Evolutionary conservation across 2,329 filamentous ascomycete genomes (phyloP), one percentile per base, ranked within the genome.

Genomic region (Zopfia rhizophila): DNA sequence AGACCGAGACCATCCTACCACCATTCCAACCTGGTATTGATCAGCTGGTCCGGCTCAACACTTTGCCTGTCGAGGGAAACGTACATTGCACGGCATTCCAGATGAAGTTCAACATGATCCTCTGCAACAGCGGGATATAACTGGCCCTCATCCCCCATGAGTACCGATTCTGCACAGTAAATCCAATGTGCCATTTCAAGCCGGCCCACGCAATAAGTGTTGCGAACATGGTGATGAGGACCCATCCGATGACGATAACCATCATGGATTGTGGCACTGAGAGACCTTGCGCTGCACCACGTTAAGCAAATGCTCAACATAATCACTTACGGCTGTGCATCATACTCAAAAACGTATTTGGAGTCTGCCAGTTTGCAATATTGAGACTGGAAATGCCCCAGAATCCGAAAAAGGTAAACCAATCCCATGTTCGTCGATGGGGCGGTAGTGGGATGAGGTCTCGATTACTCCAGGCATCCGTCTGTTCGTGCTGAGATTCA

Each of bases 131-230:
- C 0, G 78, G 76, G 22, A 80, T 76, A 39, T 79, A 81, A 32
- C 74, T 76, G 2, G 71, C 78, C 21, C 74, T 67, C 61, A 80
- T 58, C 3, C 78, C 78, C 78, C 78, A 81, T 6, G 74, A 75
- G 51, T 71, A 79, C 5, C 78, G 69, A 51, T 78, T 79, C 55
- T 79, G 77, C 11, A 80, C 65, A 0, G 77, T 79, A 54, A 79
- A 76, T 40, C 78, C 78, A 44, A 81, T 75, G 53, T 81, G 78
- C 77, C 77, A 80, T 27, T 70, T 72, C 4, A 79, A 41, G 10
- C 78, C 78, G 16, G 72, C 74, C 75, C 76, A 78, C 7, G 74
- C 77, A 17, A 79, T 73, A 4, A 78, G 51, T 8, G 68, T 68
- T 0, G 77, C 70, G 49, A 79, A 79, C 7, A 72, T 35, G 3